Evolutionary conservation across 108 stramenopile genomes (phyloP), one percentile per base, ranked within the genome.

Genomic region (Cylindrotheca closterium): DNA sequence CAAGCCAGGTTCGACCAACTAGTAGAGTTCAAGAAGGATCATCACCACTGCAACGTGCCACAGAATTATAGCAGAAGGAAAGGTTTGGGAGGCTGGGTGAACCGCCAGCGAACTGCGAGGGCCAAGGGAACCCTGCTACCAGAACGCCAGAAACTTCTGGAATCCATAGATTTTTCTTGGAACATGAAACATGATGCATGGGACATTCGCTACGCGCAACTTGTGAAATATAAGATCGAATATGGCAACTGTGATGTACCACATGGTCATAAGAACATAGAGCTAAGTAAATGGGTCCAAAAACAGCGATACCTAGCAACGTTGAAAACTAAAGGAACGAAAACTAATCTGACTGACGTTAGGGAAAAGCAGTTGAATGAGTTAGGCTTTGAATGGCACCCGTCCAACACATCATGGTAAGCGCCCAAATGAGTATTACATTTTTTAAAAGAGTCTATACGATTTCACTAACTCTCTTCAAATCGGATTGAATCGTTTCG

Each of bases 161-260:
- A 42, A 10, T 42, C 37, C 15, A 42, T 42, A 7, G 37, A 42
- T 15, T 42, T 42, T 15, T 42, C 37, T 10, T 42, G 37, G 37
- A 42, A 42, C 15, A 42, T 42, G 15, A 42, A 42, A 15, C 7
- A 15, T 42, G 37, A 42, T 42, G 37, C 37, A 42, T 54, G 53
- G 53, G 27, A 54, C 27, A 54, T 27, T 54, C 24, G 24, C 24
- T 54, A 25, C 27, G 53, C 22, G 17, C 53, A 27, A 2, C 15
- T 54, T 2, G 53, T 54, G 3, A 27, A 24, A 4, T 54, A 54
- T 25, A 54, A 54, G 26, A 25, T 25, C 24, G 27, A 54, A 27
- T 1, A 54, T 27, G 53, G 53, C 3, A 27, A 54, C 53, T 54
- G 53, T 25, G 24, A 24, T 54, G 53, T 54, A 24, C 53, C 53